phyloP scores from a whole-genome alignment of 140 eudicot genomes.

The Ambrosia hybrid region DNA sequence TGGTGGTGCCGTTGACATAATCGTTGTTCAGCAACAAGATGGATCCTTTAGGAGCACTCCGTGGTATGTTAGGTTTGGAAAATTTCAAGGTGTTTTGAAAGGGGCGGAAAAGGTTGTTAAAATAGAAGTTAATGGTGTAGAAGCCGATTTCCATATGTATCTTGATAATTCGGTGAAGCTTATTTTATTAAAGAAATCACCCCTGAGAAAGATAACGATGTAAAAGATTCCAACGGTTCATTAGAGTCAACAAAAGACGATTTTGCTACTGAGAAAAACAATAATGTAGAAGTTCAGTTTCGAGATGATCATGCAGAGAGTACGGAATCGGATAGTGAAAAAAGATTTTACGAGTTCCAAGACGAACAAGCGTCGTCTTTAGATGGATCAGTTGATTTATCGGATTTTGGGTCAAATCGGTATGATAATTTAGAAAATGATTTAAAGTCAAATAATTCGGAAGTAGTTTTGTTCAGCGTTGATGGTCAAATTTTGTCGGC shows the following conservation, averaged over 20 bases:
- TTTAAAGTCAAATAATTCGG: conserved; percentile 58
- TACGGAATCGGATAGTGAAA: conserved; percentile 67
- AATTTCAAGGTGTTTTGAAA: conserved; percentile 93
- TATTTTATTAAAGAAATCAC: conserved; percentile 70
- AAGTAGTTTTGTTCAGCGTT: conserved; percentile 81
- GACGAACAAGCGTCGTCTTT: conserved; percentile 67
- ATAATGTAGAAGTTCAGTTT: conserved; percentile 43
- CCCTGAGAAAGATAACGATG: conserved; percentile 38
- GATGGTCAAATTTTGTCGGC: conserved; percentile 92
- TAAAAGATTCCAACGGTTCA: conserved; percentile 35
- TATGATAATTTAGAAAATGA: conserved; percentile 67
- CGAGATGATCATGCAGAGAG: conserved; percentile 65
- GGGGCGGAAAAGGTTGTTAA: conserved; percentile 85
- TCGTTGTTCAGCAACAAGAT: conserved; percentile 85
- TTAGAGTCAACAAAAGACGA: conserved; percentile 36
- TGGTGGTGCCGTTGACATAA: conserved; percentile 98
- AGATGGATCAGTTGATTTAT: conserved; percentile 58
- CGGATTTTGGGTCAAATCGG: conserved; percentile 61
- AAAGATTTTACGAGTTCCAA: conserved; percentile 68
- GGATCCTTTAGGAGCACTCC: conserved; percentile 88
- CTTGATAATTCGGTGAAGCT: conserved; percentile 96
- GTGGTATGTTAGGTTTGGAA: conserved; percentile 95
- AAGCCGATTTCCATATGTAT: conserved; percentile 76
- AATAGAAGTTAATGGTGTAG: conserved; percentile 75
- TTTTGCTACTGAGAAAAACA: conserved; percentile 27